Percentiles rank a stretch among this genome's conserved stretches.
phyloP scores from a whole-genome alignment of 768 basidiomycete genomes.

The Lyophyllum shimeji region DNA sequence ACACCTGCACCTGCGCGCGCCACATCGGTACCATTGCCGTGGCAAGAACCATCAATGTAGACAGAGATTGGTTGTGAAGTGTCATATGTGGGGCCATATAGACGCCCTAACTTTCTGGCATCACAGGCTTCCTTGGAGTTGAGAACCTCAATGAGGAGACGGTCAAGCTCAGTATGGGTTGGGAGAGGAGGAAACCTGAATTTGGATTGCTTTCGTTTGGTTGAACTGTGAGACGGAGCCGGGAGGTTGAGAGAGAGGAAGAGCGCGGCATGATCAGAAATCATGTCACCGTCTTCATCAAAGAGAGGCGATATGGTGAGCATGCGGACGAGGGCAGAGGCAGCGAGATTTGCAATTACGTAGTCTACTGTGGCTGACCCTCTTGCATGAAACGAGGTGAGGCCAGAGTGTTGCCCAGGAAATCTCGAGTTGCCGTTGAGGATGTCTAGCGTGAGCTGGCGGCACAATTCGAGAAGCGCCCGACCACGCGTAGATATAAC shows the following conservation, averaged over 20 bases:
- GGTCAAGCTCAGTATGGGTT: too few species aligned
- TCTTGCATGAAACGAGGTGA: not conserved
- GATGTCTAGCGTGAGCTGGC: not conserved
- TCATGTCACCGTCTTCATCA: not conserved
- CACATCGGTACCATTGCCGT: not conserved
- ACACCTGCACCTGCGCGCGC: conserved; percentile 5
- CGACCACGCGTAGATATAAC: not conserved
- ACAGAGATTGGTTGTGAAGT: not conserved
- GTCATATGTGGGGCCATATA: not conserved
- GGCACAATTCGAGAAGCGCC: not conserved
- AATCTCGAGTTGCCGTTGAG: not conserved
- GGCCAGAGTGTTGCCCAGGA: not conserved
- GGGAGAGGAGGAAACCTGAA: too few species aligned
- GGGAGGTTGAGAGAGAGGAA: too few species aligned
- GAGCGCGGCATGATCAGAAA: too few species aligned
- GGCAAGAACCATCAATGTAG: conserved; percentile 6
- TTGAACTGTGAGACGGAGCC: too few species aligned
- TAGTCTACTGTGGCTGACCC: conserved; percentile 4
- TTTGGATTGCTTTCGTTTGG: too few species aligned
- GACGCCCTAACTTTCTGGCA: not conserved
- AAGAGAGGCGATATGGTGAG: not conserved
- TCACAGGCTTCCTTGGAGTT: not conserved
- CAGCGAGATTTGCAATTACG: not conserved
- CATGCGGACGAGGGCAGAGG: not conserved
- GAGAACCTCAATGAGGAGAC: too few species aligned